These are phyloP conservation scores for Corchorus capsularis DNA, from an alignment of 345 rosid species.

Conservation along the genomic window DNA sequence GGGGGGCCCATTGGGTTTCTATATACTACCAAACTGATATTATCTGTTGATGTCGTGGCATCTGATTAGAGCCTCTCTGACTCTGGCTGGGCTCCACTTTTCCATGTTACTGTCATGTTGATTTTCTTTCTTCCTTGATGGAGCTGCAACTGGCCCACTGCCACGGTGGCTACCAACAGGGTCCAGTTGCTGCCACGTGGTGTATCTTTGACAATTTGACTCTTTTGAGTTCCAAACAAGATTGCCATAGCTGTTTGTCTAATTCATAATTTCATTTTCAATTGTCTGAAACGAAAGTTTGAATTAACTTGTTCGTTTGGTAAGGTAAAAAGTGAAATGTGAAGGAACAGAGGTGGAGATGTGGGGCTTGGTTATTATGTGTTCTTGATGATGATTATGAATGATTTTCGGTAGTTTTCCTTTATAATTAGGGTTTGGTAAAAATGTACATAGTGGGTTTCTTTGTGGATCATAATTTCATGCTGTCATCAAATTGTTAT, in stretches of 20 bases:
- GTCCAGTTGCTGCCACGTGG: background rate
- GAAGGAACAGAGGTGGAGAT: background rate
- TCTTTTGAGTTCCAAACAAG: too few species aligned
- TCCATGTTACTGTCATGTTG: background rate
- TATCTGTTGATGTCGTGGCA: constrained; percentile 2
- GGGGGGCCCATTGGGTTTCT: background rate
- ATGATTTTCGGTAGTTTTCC: constrained; percentile 8
- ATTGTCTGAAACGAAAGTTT: too few species aligned
- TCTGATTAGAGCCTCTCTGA: background rate
- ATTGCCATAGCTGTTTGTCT: too few species aligned
- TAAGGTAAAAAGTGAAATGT: background rate
- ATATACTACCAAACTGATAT: background rate
- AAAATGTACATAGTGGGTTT: background rate
- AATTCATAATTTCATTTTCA: too few species aligned
- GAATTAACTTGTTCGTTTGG: background rate
- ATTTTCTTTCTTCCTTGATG: too few species aligned
- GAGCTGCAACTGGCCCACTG: too few species aligned
- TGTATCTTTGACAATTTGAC: background rate
- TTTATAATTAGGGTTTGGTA: too few species aligned
- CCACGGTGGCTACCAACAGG: background rate
- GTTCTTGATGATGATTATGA: background rate
- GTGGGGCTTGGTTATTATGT: constrained; percentile 8
- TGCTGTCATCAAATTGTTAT: too few species aligned
- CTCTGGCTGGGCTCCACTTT: background rate
- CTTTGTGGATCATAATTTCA: background rate